Percentiles rank a stretch among this genome's conserved stretches.
These are phyloP conservation scores for Trichoderma hamatum DNA, from an alignment of 2,329 filamentous ascomycete genomes.

Conservation along the genomic window DNA sequence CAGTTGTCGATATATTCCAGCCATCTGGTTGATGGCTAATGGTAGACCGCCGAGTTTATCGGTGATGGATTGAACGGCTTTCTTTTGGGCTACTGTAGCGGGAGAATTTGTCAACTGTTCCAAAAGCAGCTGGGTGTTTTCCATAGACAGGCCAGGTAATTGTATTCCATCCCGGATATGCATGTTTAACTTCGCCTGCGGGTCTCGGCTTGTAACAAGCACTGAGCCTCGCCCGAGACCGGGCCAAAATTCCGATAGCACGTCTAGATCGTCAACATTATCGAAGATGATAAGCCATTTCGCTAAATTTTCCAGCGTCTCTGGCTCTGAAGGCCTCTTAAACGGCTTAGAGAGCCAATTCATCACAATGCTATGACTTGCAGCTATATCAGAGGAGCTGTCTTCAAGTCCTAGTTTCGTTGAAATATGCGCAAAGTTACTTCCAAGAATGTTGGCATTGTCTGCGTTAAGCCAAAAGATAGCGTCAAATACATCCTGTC, in stretches of 20 bases:
- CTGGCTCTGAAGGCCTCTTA: not conserved
- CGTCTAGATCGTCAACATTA: constrained; percentile 1
- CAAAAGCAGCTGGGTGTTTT: not conserved
- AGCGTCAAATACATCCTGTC: not conserved
- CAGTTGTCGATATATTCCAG: not conserved
- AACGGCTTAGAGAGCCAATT: not conserved
- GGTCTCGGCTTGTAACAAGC: constrained; percentile 7
- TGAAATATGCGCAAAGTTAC: not conserved
- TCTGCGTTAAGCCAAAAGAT: constrained; percentile 12
- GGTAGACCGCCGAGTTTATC: not conserved
- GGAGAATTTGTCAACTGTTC: not conserved
- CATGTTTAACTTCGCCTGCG: not conserved
- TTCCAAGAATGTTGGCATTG: not conserved
- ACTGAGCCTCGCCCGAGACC: not conserved
- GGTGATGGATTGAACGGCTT: not conserved
- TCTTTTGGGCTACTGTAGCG: not conserved
- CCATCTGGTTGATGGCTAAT: not conserved
- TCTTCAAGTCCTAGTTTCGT: not conserved
- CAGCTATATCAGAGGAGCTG: not conserved
- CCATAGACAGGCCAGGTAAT: not conserved
- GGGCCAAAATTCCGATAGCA: not conserved
- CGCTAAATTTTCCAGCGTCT: not conserved
- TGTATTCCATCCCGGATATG: not conserved
- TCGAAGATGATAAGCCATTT: not conserved
- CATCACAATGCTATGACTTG: constrained; percentile 4